Conservation (phyloP, 495 filamentous ascomycete genomes). For the Talaromyces liani region DNA sequence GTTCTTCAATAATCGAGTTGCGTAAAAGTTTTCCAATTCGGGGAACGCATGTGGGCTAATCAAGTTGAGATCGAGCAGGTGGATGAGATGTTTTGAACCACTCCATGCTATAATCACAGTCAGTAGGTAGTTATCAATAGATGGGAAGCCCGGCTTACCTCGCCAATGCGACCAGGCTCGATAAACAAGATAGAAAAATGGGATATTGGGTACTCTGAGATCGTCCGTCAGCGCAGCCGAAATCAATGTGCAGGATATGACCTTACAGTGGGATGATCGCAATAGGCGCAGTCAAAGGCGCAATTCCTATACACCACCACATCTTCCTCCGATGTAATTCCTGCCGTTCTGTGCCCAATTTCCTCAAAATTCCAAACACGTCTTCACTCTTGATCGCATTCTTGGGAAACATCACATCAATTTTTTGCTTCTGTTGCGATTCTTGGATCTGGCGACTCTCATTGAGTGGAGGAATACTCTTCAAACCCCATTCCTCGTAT, state of each 20-base stretch:
- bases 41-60: constrained; percentile 54
- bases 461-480: constrained; percentile 83
- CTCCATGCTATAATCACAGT: constrained; percentile 47
- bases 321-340: constrained; percentile 66
- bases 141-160: constrained; percentile 29
- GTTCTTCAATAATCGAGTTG: constrained; percentile 28
- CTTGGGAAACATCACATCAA: constrained; percentile 73
- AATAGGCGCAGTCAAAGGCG: constrained; percentile 79
- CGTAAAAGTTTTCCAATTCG: constrained; percentile 67
- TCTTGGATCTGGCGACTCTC: constrained; percentile 55
- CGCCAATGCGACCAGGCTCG: constrained; percentile 66
- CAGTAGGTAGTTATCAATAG: background rate
- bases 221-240: background rate
- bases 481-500: constrained; percentile 95
- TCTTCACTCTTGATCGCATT: constrained; percentile 55
- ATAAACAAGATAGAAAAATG: constrained; percentile 92
- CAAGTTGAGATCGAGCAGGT: constrained; percentile 64
- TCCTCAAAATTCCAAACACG: constrained; percentile 52
- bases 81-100: constrained; percentile 80
- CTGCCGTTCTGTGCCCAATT: constrained; percentile 70
- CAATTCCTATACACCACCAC: constrained; percentile 70
- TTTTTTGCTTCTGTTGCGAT: constrained; percentile 53
- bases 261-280: constrained; percentile 79
- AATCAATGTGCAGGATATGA: background rate
- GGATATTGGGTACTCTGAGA: constrained; percentile 80